Evolutionary conservation across 2,329 filamentous ascomycete genomes (phyloP), one percentile per base, ranked within the genome.

Genomic region (Fusarium graminum): DNA sequence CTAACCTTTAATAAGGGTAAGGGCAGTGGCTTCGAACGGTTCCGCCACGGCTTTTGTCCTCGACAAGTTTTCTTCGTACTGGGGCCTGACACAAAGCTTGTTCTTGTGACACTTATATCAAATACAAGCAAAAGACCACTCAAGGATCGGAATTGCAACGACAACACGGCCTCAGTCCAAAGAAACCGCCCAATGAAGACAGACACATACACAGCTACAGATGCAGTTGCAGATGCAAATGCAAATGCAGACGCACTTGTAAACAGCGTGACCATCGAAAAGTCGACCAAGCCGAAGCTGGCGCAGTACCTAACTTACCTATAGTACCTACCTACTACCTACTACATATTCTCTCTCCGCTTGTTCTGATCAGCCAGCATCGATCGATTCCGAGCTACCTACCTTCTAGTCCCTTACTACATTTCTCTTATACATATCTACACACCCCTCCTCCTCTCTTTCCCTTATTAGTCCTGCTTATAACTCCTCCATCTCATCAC

Each of bases 281-380:
- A 54, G 44, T 53, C 41, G 44, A 43, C 40, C 38, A 26, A 63
- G 30, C 42, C 51, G 64, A 67, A 65, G 40, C 52, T 56, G 63
- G 65, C 52, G 60, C 65, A 68, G 56, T 50, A 53, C 36, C 56
- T 50, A 61, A 45, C 41, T 51, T 50, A 50, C 59, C 52, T 60
- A 36, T 46, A n/a, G n/a, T 59, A 45, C 57, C 44, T 32, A 40
- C 45, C 52, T 60, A 36, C 50, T 59, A 45, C 57, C 44, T 32
- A 40, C 45, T 52, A 29, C 49, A 39, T 28, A 17, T 19, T 57
- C 32, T 16, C 7, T 7, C 14, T 32, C 4, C 30, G n/a, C 65
- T 55, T 32, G 40, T 52, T 55, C 42, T 32, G 40, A 49, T 55
- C 42, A 58, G 54, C 53, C 54, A 53, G 54, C 36, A 50, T 26